Evolutionary conservation across 2,329 filamentous ascomycete species (phyloP), one percentile per base, ranked within the genome.

Genomic region (Ophiostoma ips): DNA sequence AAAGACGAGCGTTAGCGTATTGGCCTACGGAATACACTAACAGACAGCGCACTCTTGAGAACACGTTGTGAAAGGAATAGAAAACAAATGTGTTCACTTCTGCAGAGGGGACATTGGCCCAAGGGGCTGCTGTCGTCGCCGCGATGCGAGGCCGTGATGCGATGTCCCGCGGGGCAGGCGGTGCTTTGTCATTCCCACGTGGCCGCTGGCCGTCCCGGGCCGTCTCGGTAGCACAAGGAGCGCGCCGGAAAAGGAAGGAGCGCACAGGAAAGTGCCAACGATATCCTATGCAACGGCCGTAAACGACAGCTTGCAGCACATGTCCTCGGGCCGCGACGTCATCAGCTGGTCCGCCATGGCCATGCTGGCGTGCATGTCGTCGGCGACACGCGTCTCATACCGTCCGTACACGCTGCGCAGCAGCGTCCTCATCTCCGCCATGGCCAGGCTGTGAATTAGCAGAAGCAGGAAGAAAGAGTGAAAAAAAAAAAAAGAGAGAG

Each of bases 391-490:
- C 0, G 80, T 83, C 30, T 62, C 67, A 52, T 73, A 82, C 13
- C 62, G 64, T 2, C 72, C 72, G 60, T 84, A 84, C 1, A 83
- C 69, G 46, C 76, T 75, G 18, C 67, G 66, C 9, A 84, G 65
- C 19, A 84, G 58, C 1, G 70, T 72, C 63, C 81, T 83, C 79
- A 84, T 84, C 62, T 84, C 80, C 12, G 73, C 72, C 50, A 81
- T 67, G 1, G 80, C 80, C 51, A 84, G 68, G 55, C 71, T 75
- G 57, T 76, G 77, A 43, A 16, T 43, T 43, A 43, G 24, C 8
- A 11, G 10, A 18, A 18, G 18, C 6, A n/a, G n/a, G 19, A 9
- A 38, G 2, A 38, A 18, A 16, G 15, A 5, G 9, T n/a, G 19
- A 11, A 38, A n/a, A 18, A 36, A 8, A 36, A 8, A 36, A 15